A percentile compares a stretch with the other conserved stretches of the same genome.
These are phyloP conservation scores for Lepidopterella palustris DNA, from an alignment of 495 filamentous ascomycete species.

Conservation along the genomic window DNA sequence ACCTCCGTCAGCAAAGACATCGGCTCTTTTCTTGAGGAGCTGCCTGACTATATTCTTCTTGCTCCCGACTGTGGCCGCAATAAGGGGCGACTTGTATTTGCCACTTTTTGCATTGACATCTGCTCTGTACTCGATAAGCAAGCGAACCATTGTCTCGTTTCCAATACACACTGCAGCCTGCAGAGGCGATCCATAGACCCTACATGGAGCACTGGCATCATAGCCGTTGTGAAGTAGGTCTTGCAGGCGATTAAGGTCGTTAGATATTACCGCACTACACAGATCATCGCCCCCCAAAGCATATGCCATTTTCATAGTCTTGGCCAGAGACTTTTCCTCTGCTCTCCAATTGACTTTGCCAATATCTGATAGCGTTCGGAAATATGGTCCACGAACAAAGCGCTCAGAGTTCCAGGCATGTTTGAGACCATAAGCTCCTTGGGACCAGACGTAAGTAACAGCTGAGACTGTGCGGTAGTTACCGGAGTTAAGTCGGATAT, in stretches of 20 bases:
- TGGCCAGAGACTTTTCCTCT: slow-evolving; percentile 5
- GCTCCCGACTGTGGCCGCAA: background rate
- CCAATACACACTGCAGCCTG: slow-evolving; percentile 5
- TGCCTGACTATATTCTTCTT: background rate
- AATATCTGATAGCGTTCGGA: background rate
- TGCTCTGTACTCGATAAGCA: background rate
- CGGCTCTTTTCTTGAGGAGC: slow-evolving; percentile 5
- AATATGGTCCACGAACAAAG: slow-evolving; percentile 1
- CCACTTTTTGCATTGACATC: slow-evolving; percentile 6
- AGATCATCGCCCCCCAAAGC: slow-evolving; percentile 6
- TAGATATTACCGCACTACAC: background rate
- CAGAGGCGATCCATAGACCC: slow-evolving; percentile 7
- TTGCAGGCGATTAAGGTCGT: background rate
- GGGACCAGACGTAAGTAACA: slow-evolving; percentile 8
- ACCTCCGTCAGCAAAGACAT: background rate
- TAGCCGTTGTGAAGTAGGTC: background rate
- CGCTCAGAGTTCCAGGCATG: slow-evolving; percentile 3
- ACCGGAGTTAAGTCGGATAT: slow-evolving; percentile 1
- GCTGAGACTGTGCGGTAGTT: slow-evolving; percentile 1
- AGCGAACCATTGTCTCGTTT: background rate
- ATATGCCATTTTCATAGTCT: slow-evolving; percentile 7
- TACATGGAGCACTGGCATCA: background rate
- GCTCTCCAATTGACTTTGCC: slow-evolving; percentile 1
- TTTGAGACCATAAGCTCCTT: background rate
- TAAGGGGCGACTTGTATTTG: slow-evolving; percentile 3